Conservation (phyloP, 2,329 filamentous ascomycete species). For the Rhinocladiella mackenziei region DNA sequence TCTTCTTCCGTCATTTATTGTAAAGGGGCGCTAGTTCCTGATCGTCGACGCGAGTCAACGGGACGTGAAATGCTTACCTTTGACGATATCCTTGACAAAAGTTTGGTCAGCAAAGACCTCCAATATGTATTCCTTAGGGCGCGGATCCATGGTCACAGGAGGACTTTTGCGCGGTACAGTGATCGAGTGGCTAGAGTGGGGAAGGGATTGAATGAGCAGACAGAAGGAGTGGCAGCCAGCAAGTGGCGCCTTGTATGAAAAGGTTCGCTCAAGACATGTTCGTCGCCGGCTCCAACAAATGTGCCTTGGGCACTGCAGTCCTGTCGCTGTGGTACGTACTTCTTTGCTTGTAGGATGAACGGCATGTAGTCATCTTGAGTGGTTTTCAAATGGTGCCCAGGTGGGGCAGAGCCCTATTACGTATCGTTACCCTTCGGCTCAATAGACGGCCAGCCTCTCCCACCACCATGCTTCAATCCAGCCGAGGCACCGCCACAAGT, state of each 20-base stretch:
- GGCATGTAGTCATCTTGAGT: too few relatives aligned
- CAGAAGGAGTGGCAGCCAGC: conserved; percentile 24
- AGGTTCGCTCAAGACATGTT: conserved; percentile 23
- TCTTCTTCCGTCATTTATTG: too few relatives aligned
- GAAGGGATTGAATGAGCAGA: conserved; percentile 6
- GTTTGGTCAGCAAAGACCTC: conserved; percentile 89
- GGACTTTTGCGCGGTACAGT: background rate
- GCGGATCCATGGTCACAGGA: conserved; percentile 34
- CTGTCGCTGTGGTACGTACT: conserved; percentile 2
- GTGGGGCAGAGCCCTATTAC: background rate
- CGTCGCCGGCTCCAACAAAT: conserved; percentile 10
- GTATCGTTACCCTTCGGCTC: too few relatives aligned
- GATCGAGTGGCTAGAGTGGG: conserved; percentile 8
- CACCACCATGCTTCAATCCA: conserved; percentile 2
- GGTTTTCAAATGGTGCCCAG: background rate
- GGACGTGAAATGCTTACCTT: conserved; percentile 70
- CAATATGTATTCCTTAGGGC: conserved; percentile 82
- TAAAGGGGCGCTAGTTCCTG: too few relatives aligned
- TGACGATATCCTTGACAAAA: conserved; percentile 86
- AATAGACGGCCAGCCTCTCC: too few relatives aligned
- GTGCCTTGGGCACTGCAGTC: conserved; percentile 8
- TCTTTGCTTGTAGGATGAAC: conserved; percentile 3
- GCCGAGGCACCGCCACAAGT: conserved; percentile 22
- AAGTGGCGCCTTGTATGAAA: conserved; percentile 25
- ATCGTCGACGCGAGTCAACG: too few relatives aligned